A percentile compares a stretch with the other conserved stretches of the same genome.
These are phyloP conservation scores for Carex cristatella DNA, from an alignment of 176 grass and related monocot species.

Conservation along the genomic window DNA sequence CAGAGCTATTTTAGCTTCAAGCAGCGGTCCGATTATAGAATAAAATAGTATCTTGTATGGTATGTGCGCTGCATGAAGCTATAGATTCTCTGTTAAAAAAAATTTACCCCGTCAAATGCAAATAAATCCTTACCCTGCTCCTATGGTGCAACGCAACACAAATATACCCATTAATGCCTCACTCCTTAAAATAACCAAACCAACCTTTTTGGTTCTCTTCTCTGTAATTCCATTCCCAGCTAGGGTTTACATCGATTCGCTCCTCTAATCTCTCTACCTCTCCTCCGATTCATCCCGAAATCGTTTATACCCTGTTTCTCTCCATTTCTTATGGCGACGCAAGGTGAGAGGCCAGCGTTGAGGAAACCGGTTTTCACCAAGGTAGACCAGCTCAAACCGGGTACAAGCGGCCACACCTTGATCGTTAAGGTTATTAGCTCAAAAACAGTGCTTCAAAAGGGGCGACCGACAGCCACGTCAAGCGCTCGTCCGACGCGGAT, in stretches of 20 bases:
- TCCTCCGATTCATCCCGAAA: not conserved
- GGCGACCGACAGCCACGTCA: constrained; percentile 34
- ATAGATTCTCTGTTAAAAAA: no score
- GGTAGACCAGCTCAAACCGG: constrained; percentile 81
- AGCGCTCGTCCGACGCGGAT: constrained; percentile 49
- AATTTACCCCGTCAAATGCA: not conserved
- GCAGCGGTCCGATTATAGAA: no score
- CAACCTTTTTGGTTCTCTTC: not conserved
- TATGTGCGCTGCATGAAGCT: no score
- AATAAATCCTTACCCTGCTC: not conserved
- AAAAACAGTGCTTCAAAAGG: constrained; percentile 38
- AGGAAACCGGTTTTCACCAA: constrained; percentile 82
- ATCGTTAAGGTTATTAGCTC: constrained; percentile 40
- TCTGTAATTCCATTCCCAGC: not conserved
- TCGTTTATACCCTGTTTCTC: not conserved
- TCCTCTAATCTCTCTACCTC: not conserved
- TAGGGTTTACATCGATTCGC: constrained; percentile 25
- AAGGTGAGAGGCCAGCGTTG: constrained; percentile 49
- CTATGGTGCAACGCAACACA: not conserved
- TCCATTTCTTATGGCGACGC: constrained; percentile 43
- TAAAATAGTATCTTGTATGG: no score
- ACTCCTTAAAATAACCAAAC: constrained; percentile 11
- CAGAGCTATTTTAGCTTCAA: no score
- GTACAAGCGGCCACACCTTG: constrained; percentile 51
- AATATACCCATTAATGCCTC: not conserved